These are phyloP conservation scores for Annulohypoxylon maeteangense DNA, from an alignment of 495 filamentous ascomycete species.

Conservation along the genomic window DNA sequence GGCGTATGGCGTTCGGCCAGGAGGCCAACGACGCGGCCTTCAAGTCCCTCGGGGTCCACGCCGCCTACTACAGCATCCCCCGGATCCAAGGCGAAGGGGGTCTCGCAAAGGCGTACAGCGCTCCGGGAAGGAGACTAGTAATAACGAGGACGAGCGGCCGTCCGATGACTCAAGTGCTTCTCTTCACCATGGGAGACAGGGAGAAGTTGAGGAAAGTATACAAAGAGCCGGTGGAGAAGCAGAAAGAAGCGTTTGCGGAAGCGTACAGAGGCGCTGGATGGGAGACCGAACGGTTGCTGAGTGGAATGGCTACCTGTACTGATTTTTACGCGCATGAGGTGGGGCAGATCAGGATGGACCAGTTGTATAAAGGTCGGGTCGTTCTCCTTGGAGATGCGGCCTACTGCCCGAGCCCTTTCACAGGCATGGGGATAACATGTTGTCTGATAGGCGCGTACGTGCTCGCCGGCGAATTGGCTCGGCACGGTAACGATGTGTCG, in stretches of 20 bases:
- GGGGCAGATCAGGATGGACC: constrained; percentile 53
- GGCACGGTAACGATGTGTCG: constrained; percentile 30
- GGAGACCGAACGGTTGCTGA: constrained; percentile 26
- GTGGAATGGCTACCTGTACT: constrained; percentile 16
- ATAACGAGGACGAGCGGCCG: constrained; percentile 16
- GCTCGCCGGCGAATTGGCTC: constrained; percentile 62
- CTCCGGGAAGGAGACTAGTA: constrained; percentile 17
- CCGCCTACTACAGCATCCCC: constrained; percentile 35
- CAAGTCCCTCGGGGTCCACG: constrained; percentile 21
- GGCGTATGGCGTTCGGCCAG: constrained; percentile 47
- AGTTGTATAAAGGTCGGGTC: constrained; percentile 53
- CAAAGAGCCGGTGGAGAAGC: constrained; percentile 17
- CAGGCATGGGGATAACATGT: constrained; percentile 59
- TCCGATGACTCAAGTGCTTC: constrained; percentile 16
- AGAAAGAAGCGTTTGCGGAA: constrained; percentile 33
- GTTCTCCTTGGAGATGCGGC: constrained; percentile 63
- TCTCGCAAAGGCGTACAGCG: constrained; percentile 10
- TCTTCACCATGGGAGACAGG: constrained; percentile 21
- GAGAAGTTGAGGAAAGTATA: constrained; percentile 14
- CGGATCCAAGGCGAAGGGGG: constrained; percentile 19
- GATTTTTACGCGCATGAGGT: constrained; percentile 50
- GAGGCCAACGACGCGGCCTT: constrained; percentile 37
- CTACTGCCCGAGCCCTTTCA: constrained; percentile 58
- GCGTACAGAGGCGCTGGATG: constrained; percentile 28
- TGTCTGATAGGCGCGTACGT: constrained; percentile 62